Evolutionary conservation across 139 green algal genomes (phyloP).

Genomic region (Chlorella vulgaris): DNA sequence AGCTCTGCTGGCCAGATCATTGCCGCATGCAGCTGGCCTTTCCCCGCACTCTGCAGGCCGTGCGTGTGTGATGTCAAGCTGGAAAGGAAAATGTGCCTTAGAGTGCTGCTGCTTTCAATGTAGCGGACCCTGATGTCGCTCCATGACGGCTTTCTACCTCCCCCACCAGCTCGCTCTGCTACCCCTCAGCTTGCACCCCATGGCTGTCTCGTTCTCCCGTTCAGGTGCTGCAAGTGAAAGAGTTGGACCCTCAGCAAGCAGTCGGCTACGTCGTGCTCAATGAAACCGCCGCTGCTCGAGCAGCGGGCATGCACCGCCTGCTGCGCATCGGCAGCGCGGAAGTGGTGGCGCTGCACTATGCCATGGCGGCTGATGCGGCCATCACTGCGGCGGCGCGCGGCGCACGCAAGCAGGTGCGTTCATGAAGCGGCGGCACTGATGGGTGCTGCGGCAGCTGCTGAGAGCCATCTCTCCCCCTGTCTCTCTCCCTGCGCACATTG

Average conservation of each 20-base stretch:
- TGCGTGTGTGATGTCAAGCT: no score
- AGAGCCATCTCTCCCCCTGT: no score
- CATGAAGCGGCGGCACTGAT: constrained; percentile 18
- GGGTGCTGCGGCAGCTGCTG: no score
- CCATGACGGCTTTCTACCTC: no score
- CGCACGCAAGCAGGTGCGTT: constrained; percentile 17
- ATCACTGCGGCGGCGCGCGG: background rate
- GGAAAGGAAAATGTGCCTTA: no score
- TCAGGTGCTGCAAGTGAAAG: constrained; percentile 25
- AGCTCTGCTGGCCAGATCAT: no score
- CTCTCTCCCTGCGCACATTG: no score
- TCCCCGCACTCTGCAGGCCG: no score
- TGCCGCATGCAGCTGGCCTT: no score
- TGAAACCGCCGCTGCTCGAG: constrained; percentile 39
- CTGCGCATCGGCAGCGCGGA: constrained; percentile 42
- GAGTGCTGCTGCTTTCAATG: no score
- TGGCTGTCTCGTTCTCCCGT: no score
- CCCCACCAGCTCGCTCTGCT: background rate
- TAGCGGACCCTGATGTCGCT: no score
- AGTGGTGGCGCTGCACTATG: constrained; percentile 49
- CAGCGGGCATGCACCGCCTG: constrained; percentile 43
- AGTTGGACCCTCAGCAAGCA: constrained; percentile 30
- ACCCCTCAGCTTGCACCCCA: background rate
- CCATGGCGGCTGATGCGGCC: constrained; percentile 33
- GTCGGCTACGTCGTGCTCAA: constrained; percentile 62